phyloP scores from a whole-genome alignment of 179 eudicot species.

The Vitellaria paradoxa region DNA sequence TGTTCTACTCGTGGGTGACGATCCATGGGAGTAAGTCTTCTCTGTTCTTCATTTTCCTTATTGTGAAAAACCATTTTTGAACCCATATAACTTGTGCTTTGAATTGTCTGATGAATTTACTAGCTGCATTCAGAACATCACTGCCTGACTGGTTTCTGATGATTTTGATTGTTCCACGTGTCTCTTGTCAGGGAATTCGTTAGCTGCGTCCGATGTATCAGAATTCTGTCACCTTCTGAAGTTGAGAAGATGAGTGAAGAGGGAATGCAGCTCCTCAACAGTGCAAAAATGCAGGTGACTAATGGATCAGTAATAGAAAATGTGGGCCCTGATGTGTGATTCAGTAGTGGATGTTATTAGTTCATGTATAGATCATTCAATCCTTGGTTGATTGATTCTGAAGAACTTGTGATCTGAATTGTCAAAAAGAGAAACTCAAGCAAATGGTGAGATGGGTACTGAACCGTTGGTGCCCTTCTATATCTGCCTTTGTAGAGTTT shows the following conservation, averaged over 20 bases:
- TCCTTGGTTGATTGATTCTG: background rate
- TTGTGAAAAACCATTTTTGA: no score
- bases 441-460: background rate
- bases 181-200: conserved; percentile 75
- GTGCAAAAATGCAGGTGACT: conserved; percentile 32
- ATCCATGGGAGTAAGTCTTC: conserved; percentile 95
- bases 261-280: conserved; percentile 82
- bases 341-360: no score
- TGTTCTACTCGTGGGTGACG: conserved; percentile 91
- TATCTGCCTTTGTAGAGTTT: no score
- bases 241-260: conserved; percentile 98
- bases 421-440: background rate
- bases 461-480: background rate
- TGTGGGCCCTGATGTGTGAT: no score
- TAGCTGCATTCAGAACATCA: no score
- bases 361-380: background rate
- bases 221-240: conserved; percentile 86
- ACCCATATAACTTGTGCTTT: no score
- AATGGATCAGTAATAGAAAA: background rate
- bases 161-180: no score
- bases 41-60: background rate
- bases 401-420: background rate
- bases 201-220: conserved; percentile 88
- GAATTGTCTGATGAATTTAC: no score
- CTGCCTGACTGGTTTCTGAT: no score